These are phyloP conservation scores for Mycena leptocephala DNA, from an alignment of 768 basidiomycete species.

Conservation along the genomic window DNA sequence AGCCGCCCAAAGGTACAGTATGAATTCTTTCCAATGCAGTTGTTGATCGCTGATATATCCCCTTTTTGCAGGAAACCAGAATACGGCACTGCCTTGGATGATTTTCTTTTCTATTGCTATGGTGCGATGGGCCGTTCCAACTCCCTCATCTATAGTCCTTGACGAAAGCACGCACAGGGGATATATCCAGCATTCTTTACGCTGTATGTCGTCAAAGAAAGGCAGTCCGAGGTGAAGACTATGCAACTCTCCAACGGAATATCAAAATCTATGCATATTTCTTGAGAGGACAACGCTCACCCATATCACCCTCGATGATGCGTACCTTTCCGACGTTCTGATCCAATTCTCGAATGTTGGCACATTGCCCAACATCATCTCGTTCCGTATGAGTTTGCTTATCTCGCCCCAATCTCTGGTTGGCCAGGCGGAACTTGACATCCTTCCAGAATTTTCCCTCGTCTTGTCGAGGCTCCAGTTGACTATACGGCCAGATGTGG, in stretches of 20 bases:
- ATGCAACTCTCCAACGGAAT: conserved; percentile 72
- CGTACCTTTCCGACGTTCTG: too few relatives aligned
- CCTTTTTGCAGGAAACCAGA: not conserved
- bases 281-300: too few relatives aligned
- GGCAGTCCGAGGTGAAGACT: conserved; percentile 64
- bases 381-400: too few relatives aligned
- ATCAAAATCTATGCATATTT: conserved; percentile 51
- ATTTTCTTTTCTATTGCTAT: conserved; percentile 80
- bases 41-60: not conserved
- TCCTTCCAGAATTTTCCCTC: too few relatives aligned
- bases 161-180: conserved; percentile 55
- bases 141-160: not conserved
- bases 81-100: conserved; percentile 73
- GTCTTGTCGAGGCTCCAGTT: too few relatives aligned
- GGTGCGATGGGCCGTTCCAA: conserved; percentile 57
- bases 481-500: too few relatives aligned
- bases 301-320: too few relatives aligned
- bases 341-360: too few relatives aligned
- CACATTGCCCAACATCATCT: too few relatives aligned
- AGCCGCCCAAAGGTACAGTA: not conserved
- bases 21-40: not conserved
- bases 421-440: too few relatives aligned
- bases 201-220: conserved; percentile 68
- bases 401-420: too few relatives aligned
- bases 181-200: conserved; percentile 54